phyloP scores from a whole-genome alignment of 2,329 filamentous ascomycete genomes.

The Aspergillus oerlinghausenensis region DNA sequence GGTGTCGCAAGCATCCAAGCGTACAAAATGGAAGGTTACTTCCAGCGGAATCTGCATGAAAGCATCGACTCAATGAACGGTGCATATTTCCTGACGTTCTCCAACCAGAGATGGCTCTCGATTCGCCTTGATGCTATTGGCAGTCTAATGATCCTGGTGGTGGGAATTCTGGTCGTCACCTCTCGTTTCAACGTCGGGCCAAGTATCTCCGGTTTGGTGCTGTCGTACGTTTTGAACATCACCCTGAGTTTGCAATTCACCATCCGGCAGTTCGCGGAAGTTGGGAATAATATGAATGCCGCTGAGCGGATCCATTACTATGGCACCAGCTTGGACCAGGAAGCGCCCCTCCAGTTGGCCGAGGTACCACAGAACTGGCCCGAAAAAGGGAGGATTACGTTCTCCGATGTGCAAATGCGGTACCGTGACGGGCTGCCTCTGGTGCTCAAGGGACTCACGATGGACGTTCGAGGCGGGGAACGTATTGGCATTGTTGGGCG shows the following conservation, averaged over 20 bases:
- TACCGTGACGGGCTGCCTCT: slow-evolving; percentile 69
- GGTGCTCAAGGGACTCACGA: slow-evolving; percentile 62
- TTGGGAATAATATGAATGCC: slow-evolving; percentile 97
- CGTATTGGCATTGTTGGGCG: slow-evolving; percentile 46
- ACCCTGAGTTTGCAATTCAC: slow-evolving; percentile 96
- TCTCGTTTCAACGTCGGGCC: slow-evolving; percentile 81
- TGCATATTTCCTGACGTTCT: slow-evolving; percentile 91
- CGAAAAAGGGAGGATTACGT: slow-evolving; percentile 74
- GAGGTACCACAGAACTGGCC: slow-evolving; percentile 77
- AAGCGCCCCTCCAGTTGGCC: slow-evolving; percentile 72
- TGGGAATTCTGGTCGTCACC: slow-evolving; percentile 86
- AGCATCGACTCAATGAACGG: slow-evolving; percentile 88
- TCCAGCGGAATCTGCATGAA: slow-evolving; percentile 63
- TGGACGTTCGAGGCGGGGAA: slow-evolving; percentile 43
- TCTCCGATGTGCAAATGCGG: slow-evolving; percentile 72
- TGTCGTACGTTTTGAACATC: slow-evolving; percentile 89
- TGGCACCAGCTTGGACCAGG: slow-evolving; percentile 78
- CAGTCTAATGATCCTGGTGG: slow-evolving; percentile 77
- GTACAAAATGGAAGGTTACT: slow-evolving; percentile 75
- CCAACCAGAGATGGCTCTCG: slow-evolving; percentile 91
- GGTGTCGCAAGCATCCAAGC: slow-evolving; percentile 76
- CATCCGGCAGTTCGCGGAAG: slow-evolving; percentile 86
- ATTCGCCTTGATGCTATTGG: slow-evolving; percentile 80
- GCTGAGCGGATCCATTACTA: slow-evolving; percentile 92
- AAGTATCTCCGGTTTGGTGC: slow-evolving; percentile 78